Percentiles rank a stretch among this genome's conserved stretches.
These are phyloP conservation scores for Oxytropis ochrocephala DNA, from an alignment of 306 rosid species.

Conservation along the genomic window DNA sequence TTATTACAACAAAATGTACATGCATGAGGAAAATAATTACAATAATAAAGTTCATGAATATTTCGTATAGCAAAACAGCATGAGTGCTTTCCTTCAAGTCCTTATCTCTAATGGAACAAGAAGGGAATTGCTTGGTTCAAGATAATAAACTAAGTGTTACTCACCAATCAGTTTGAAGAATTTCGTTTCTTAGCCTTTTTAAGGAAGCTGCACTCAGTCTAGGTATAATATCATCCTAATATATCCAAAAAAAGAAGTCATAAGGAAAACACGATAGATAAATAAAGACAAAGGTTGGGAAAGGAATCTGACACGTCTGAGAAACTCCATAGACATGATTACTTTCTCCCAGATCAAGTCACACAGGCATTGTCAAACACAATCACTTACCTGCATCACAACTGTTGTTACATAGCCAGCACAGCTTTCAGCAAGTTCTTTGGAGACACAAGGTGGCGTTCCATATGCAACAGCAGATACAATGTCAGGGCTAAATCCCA, in stretches of 20 bases:
- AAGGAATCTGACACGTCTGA: constrained; percentile 16
- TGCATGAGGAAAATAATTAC: neutral
- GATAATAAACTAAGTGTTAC: constrained; percentile 21
- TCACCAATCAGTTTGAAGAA: constrained; percentile 95
- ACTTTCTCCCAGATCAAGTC: constrained; percentile 11
- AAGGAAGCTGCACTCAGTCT: constrained; percentile 74
- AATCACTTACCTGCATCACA: constrained; percentile 79
- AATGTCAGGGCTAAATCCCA: constrained; percentile 82
- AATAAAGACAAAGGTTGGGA: constrained; percentile 11
- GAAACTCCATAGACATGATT: neutral
- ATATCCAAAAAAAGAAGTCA: constrained; percentile 18
- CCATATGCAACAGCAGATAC: constrained; percentile 80
- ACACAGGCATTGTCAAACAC: neutral
- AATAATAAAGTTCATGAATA: neutral
- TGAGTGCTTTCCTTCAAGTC: neutral
- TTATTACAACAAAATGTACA: neutral
- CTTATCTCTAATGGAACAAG: constrained; percentile 7
- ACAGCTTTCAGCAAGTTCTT: constrained; percentile 82
- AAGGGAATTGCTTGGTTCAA: constrained; percentile 8
- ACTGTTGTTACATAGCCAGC: constrained; percentile 72
- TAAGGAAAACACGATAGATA: constrained; percentile 7
- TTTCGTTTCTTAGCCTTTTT: constrained; percentile 81
- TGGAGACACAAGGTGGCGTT: constrained; percentile 89
- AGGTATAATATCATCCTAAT: constrained; percentile 87
- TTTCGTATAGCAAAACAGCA: neutral